Base-by-base conservation (phyloP, 805 yeast species). In the Isabelozyma pseudorhagii region DNA sequence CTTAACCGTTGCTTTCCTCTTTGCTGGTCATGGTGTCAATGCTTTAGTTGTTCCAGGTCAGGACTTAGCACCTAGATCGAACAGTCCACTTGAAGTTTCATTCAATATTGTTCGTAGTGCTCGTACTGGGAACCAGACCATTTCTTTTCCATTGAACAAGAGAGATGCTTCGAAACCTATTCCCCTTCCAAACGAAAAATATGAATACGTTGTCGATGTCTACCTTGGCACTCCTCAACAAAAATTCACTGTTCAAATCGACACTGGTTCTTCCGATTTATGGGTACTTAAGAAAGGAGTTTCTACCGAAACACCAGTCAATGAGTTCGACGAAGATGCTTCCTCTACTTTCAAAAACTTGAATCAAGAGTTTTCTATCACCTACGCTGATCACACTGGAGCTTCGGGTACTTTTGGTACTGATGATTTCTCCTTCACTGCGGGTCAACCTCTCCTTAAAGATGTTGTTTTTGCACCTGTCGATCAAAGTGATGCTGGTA, bases 361-460 rank as follows among this genome's bases (percentile, higher is more conserved):
- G 7, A 15, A 27, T 15, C 10, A 42, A 27, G 18, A 5, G 27
- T 42, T 42, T 27, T 48, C 56, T 27, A 77, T 77, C 47, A 25
- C 58, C 1, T 77, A 77, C 50, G 78, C 69, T 5, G 81, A 77
- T 54, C n/a, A n/a, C n/a, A n/a, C 78, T 2, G 62, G 54, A 49
- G 78, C 79, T 13, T 49, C 52, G 10, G 81, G 81, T 34, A 48
- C 59, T 27, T 77, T 77, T 78, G 90, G 85, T 18, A 66, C 72
- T 34, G 51, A 48, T 31, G 17, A 25, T 10, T 40, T 48, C 8
- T n/a, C 43, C 9, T 41, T 48, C 9, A 44, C 27, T 14, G 31
- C 40, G 14, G 47, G 47, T 5, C 13, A 25, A 10, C 40, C 41
- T 28, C 9, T 38, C 2, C 36, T 48, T 17, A 45, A 11, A n/a